Base-by-base conservation (phyloP, 2,329 filamentous ascomycete species). In the Aspergillus uvarum region DNA sequence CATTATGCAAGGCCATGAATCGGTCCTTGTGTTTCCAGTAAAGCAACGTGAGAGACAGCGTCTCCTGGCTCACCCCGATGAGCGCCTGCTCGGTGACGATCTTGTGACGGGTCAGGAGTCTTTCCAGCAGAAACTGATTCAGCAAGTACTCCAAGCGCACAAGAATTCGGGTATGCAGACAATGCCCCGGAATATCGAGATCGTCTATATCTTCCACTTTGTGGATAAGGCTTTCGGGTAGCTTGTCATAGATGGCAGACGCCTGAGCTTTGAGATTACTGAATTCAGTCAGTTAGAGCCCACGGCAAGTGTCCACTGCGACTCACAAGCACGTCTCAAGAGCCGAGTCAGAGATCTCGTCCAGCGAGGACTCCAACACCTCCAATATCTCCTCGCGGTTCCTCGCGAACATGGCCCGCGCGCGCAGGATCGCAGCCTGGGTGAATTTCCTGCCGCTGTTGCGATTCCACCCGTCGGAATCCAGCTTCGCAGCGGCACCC, bases 11-110 rank as follows among this genome's bases (percentile, higher is more conserved):
- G 29, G 38, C 49, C 22, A 29, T 19, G 29, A 58, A 58, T 2
- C 48, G 56, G 29, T 58, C 49, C 29, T 52, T 58, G 19, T 52
- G 56, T 24, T 58, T 58, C 56, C 56, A 58, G 38, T 47, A 58
- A 8, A 35, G 47, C 8, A 58, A 29, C n/a, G 56, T 52, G 8
- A 58, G 29, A 8, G 35, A 22, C 3, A 58, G 35, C 38, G 51
- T 52, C 38, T 58, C 56, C 4, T 51, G 56, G n/a, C 56, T 52
- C 5, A 51, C 50, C 5, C 47, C 31, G n/a, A 53, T 47, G 22
- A 58, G 38, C 8, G 35, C 26, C 49, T 52, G 35, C 5, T 52
- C 48, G n/a, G 24, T 47, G 4, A 48, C 56, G 12, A 52, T 35
- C 26, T 47, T 47, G 10, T 47, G 56, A 6, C 49, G 56, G 3